Evolutionary conservation across 139 green algal species (phyloP), one percentile per base, ranked within the genome.

Genomic region (Chlorella sp.): DNA sequence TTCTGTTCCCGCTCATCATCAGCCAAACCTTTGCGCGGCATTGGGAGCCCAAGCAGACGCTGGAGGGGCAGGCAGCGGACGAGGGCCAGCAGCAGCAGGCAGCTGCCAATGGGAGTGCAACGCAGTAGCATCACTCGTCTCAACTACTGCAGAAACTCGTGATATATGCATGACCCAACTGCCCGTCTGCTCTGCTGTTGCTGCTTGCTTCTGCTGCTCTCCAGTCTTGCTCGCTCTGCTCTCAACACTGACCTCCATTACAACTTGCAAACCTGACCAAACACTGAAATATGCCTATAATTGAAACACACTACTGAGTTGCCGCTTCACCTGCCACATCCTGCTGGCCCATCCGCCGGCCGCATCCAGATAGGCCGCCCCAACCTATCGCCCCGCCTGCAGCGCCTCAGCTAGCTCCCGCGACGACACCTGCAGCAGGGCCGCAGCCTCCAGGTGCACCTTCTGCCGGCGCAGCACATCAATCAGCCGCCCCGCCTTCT

Each of bases 1-100:
- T 99, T 39, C 84, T 98, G 23, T 97, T 99, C 86, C 97, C 97
- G 3, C 90, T 99, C 26, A 81, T 99, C 16, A 87, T 99, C 34
- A 95, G 92, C 0, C 96, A 98, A 73, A 99, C 97, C 3, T 99
- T 99, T 94, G 94, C 93, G 0, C 65, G 65, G 60, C 63, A 82
- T 15, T 82, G 76, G 76, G 26, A 72, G 76, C 56, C 56, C 23
- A 96, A 95, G 87, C 12, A 60, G 39, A 34, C 23, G 28, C 39
- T 15, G 4, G 69, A 75, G 36, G 36, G 21, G 36, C 30, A 36
- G 76, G 47, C 21, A 36, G 55, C 28, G 26, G 23, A 11, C 4
- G 47, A 44, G 39, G 70, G 70, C 38, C 74, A 81, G 71, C 41
- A 78, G 71, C 71, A 74, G 67, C 67, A 74, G 69, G 38, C 32